phyloP scores from a whole-genome alignment of 1,284 basidiomycete species.

The Malassezia dermatis region DNA sequence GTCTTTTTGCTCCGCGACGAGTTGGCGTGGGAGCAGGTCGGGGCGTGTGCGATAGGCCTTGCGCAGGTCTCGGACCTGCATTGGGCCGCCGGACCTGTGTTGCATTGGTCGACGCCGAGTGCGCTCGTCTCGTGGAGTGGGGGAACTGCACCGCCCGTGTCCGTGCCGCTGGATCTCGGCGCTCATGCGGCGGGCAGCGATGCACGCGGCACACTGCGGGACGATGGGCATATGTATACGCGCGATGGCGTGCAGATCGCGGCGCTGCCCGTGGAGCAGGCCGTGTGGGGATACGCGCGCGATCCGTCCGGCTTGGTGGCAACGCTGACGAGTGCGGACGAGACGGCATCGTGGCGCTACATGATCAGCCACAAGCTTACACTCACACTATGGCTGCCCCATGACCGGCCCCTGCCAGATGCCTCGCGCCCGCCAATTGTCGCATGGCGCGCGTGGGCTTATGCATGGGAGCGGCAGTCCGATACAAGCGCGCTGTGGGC shows the following conservation, averaged over 20 bases:
- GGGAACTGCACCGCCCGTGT: background rate
- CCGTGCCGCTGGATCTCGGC: background rate
- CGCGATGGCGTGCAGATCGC: background rate
- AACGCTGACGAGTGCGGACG: conserved; percentile 5
- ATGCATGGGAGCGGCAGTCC: background rate
- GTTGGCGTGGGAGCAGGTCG: background rate
- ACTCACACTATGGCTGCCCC: conserved; percentile 4
- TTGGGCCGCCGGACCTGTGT: background rate
- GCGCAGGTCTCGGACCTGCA: background rate
- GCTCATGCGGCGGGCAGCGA: background rate
- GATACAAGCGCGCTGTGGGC: background rate
- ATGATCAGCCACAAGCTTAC: conserved; percentile 5
- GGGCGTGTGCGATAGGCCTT: background rate
- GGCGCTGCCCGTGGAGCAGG: background rate
- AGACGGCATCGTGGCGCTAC: conserved; percentile 14
- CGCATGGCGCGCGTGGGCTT: conserved; percentile 6
- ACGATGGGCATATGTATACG: background rate
- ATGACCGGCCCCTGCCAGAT: background rate
- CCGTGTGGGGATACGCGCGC: conserved; percentile 5
- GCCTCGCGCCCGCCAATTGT: background rate
- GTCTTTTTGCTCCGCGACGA: background rate
- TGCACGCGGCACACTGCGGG: background rate
- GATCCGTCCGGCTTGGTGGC: background rate
- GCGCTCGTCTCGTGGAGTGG: background rate
- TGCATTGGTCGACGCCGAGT: conserved; percentile 2